A percentile compares a stretch with the other conserved stretches of the same genome.
These are phyloP conservation scores for Euptelea pleiosperma DNA, from an alignment of 164 flowering plant species.

Conservation along the genomic window DNA sequence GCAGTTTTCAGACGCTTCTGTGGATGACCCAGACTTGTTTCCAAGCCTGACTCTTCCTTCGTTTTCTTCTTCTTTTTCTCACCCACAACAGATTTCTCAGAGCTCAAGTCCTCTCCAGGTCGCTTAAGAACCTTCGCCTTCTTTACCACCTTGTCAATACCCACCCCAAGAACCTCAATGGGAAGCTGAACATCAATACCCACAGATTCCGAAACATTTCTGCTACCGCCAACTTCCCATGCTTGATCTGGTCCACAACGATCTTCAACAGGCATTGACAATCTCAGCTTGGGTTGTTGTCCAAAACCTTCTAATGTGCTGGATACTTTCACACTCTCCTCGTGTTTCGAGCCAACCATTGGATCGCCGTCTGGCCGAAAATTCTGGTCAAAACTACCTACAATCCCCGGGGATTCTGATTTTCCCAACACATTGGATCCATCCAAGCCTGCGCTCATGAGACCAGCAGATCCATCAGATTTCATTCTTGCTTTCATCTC, in stretches of 20 bases:
- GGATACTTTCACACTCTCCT: neutral
- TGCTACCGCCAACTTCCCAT: constrained; percentile 14
- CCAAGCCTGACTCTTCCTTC: constrained; percentile 29
- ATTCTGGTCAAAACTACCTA: constrained; percentile 3
- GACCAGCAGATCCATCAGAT: neutral
- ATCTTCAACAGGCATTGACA: neutral
- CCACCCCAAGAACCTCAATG: constrained; percentile 16
- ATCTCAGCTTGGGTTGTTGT: neutral
- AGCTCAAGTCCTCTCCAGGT: constrained; percentile 29
- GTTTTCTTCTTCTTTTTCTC: constrained; percentile 59
- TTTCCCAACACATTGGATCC: neutral
- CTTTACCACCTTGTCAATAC: constrained; percentile 26
- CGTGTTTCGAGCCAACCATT: neutral
- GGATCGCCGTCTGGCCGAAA: neutral
- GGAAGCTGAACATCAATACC: constrained; percentile 19
- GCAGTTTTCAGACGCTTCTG: constrained; percentile 29
- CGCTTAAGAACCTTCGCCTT: constrained; percentile 47
- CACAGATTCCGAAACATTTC: neutral
- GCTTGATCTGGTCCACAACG: constrained; percentile 5
- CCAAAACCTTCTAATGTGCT: neutral
- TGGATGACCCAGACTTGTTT: constrained; percentile 17
- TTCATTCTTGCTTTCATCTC: constrained; percentile 9
- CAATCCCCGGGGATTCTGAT: constrained; percentile 2
- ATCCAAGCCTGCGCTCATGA: constrained; percentile 1
- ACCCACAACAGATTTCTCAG: constrained; percentile 29